Percentiles rank a stretch among this genome's conserved stretches.
Conservation (phyloP, 2,329 filamentous ascomycete species). For the Claviceps monticola region DNA sequence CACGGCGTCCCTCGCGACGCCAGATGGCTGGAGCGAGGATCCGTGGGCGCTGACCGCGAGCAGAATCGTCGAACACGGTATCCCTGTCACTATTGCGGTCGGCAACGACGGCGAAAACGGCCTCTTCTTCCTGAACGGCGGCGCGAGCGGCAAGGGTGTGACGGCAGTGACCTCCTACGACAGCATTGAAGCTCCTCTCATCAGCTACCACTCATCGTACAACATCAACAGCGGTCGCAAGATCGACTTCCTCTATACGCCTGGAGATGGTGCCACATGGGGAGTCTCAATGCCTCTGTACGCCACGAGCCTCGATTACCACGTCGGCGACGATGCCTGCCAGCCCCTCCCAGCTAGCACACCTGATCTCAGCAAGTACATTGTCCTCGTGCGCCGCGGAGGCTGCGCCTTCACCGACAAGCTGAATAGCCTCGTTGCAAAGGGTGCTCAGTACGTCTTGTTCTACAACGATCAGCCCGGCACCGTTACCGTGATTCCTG, state of each 20-base stretch:
- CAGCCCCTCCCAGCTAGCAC: slow-evolving; percentile 27
- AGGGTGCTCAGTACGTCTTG: slow-evolving; percentile 46
- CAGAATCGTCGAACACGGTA: too few relatives aligned
- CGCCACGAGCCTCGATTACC: slow-evolving; percentile 19
- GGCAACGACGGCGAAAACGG: slow-evolving; percentile 30
- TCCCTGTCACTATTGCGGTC: slow-evolving; percentile 25
- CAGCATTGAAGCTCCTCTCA: slow-evolving; percentile 22
- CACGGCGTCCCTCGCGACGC: background rate
- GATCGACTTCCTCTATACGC: background rate
- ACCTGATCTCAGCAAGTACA: slow-evolving; percentile 35
- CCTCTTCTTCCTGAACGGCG: slow-evolving; percentile 25
- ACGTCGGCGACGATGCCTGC: slow-evolving; percentile 19
- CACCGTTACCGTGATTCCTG: too few relatives aligned
- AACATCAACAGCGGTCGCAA: slow-evolving; percentile 12
- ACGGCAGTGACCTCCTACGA: slow-evolving; percentile 30
- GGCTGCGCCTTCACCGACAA: background rate
- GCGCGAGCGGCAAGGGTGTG: slow-evolving; percentile 26
- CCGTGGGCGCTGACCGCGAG: slow-evolving; percentile 22
- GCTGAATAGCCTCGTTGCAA: slow-evolving; percentile 6
- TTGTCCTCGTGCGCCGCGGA: slow-evolving; percentile 37
- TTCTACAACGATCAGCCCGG: slow-evolving; percentile 40
- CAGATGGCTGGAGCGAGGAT: slow-evolving; percentile 14
- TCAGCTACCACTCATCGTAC: slow-evolving; percentile 24
- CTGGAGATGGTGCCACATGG: slow-evolving; percentile 5
- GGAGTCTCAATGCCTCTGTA: slow-evolving; percentile 13